A percentile compares a stretch with the other conserved stretches of the same genome.
These are phyloP conservation scores for Coleophoma crateriformis DNA, from an alignment of 2,329 filamentous ascomycete genomes.

Conservation along the genomic window DNA sequence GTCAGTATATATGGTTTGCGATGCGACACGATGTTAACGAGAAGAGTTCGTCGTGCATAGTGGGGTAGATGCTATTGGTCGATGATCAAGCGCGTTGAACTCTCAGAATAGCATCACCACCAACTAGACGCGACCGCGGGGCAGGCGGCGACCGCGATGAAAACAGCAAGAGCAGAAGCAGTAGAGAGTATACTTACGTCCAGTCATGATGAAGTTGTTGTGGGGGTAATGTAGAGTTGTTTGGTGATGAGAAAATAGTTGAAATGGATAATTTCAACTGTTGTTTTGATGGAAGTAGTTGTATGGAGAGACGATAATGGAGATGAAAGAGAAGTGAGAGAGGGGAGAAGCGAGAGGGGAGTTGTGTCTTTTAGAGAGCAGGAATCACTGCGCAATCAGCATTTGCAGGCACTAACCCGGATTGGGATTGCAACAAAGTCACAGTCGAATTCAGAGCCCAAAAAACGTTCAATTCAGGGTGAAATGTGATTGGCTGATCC, in stretches of 20 bases:
- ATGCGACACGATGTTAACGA: not conserved
- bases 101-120: slow-evolving; percentile 9
- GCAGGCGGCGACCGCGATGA: slow-evolving; percentile 11
- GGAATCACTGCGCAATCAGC: too few relatives aligned
- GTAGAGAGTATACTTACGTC: slow-evolving; percentile 52
- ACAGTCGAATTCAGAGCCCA: too few relatives aligned
- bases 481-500: too few relatives aligned
- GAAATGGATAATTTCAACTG: slow-evolving; percentile 10
- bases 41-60: slow-evolving; percentile 6
- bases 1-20: slow-evolving; percentile 36
- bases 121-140: slow-evolving; percentile 21
- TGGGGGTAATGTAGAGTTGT: slow-evolving; percentile 17
- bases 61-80: slow-evolving; percentile 12
- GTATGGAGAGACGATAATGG: slow-evolving; percentile 3
- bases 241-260: slow-evolving; percentile 28
- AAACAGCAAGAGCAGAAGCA: slow-evolving; percentile 8
- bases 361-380: too few relatives aligned
- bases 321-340: not conserved
- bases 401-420: too few relatives aligned
- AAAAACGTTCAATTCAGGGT: too few relatives aligned
- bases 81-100: slow-evolving; percentile 8
- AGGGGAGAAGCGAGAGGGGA: not conserved
- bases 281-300: slow-evolving; percentile 9
- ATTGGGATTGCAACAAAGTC: too few relatives aligned
- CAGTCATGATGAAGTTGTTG: slow-evolving; percentile 57